Evolutionary conservation across 768 basidiomycete genomes (phyloP), one percentile per base, ranked within the genome.

Genomic region (Mycena chlorophos): DNA sequence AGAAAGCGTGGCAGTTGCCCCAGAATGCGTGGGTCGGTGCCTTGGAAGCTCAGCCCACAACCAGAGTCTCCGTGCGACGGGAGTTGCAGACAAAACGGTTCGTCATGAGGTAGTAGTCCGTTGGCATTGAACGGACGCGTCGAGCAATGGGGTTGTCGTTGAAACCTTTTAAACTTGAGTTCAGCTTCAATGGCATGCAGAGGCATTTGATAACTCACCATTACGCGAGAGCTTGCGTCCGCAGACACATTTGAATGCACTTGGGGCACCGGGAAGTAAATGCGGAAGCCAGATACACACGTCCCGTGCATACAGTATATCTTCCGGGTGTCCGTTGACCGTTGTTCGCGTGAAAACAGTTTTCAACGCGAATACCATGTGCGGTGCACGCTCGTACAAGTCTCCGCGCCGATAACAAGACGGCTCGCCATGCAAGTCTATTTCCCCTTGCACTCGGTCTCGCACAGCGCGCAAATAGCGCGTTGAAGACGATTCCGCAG

Each of bases 91-190:
- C 4, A 12, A 59, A 62, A 0, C 61, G 54, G 30, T 55, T 52
- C 13, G 57, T 56, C 14, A 59, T 19, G 0, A 59, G 51, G 17
- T 59, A 62, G 27, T 49, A 62, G 22, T 62, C 58, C 4, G 27
- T 22, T 5, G 54, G 46, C 10, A 52, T 48, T 2, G 40, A 28
- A 16, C 49, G 45, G 4, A 59, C 57, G 1, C 58, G 38, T 3
- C 51, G 51, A 17, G 61, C 58, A 50, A 62, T 47, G 0, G 58
- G 61, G 28, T 62, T 38, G 16, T 59, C 56, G 38, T 55, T 58
- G 31, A 54, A 61, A 2, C 56, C 57, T 61, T 22, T 10, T 12
- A 38, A 8, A 12, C 51, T n/a, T 37, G 12, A 5, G 5, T 26
- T 1, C n/a, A 46, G 22, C 27, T 27, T 37, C 10, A 37, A 10